Percentiles rank a stretch among this genome's conserved stretches.
Conservation (phyloP, 768 basidiomycete genomes). For the Mycena polygramma region DNA sequence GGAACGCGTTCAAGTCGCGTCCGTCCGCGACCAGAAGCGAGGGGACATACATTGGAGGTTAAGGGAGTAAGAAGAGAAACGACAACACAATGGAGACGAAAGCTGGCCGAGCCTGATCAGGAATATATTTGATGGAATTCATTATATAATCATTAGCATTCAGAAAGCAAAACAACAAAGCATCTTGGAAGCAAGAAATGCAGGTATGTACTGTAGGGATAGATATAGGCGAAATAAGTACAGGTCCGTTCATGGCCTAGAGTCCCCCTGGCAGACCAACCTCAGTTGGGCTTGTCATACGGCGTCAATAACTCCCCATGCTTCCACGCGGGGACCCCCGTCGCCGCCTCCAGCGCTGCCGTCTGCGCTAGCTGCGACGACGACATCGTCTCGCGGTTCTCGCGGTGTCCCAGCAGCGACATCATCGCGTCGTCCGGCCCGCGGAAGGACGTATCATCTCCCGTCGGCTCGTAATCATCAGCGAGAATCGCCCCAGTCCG, state of each 20-base stretch:
- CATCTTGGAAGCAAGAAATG: not conserved
- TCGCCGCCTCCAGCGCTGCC: slow-evolving; percentile 30
- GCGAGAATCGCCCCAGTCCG: slow-evolving; percentile 74
- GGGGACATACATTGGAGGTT: slow-evolving; percentile 13
- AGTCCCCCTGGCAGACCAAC: not conserved
- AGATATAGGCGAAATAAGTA: slow-evolving; percentile 12
- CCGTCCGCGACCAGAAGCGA: not conserved
- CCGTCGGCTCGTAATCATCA: slow-evolving; percentile 56
- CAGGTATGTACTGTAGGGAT: slow-evolving; percentile 10
- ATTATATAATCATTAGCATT: not conserved
- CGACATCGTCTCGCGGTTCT: slow-evolving; percentile 32
- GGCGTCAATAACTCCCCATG: slow-evolving; percentile 23
- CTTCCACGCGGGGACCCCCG: slow-evolving; percentile 24
- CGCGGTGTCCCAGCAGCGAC: slow-evolving; percentile 48
- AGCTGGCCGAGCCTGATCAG: not conserved
- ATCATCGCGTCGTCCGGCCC: slow-evolving; percentile 55
- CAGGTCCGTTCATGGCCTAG: slow-evolving; percentile 22
- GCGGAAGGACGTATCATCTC: slow-evolving; percentile 38
- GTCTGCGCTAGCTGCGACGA: slow-evolving; percentile 44
- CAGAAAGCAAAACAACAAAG: not conserved
- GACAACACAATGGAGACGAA: slow-evolving; percentile 1
- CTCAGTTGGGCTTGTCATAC: slow-evolving; percentile 14
- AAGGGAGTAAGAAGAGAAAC: slow-evolving; percentile 3
- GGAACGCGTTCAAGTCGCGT: slow-evolving; percentile 12
- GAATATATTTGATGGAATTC: not conserved